These are phyloP conservation scores for Lachnellula subtilissima DNA, from an alignment of 2,329 filamentous ascomycete genomes.

Conservation along the genomic window DNA sequence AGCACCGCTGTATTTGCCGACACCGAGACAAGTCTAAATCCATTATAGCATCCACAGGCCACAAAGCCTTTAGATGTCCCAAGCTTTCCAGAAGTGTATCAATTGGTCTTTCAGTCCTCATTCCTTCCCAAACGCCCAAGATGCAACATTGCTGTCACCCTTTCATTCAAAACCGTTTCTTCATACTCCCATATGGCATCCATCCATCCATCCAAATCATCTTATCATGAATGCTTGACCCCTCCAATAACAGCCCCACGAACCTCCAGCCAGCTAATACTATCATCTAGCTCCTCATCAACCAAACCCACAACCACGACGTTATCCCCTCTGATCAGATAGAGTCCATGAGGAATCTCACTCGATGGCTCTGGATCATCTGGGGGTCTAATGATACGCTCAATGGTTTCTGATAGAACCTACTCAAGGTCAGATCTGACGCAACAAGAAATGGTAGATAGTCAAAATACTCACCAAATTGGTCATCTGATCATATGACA, in stretches of 20 bases:
- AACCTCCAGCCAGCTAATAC: slow-evolving; percentile 91
- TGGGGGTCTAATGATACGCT: slow-evolving; percentile 81
- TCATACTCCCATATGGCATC: not conserved
- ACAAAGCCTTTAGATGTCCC: not conserved
- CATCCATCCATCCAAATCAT: not conserved
- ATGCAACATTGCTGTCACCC: slow-evolving; percentile 23
- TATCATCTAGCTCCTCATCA: slow-evolving; percentile 81
- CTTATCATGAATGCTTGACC: slow-evolving; percentile 64
- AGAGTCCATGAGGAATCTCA: slow-evolving; percentile 79
- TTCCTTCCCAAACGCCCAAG: slow-evolving; percentile 27
- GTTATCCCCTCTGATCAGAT: slow-evolving; percentile 90
- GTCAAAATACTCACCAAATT: slow-evolving; percentile 60
- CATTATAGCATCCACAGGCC: not conserved
- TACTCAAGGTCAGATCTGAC: slow-evolving; percentile 27
- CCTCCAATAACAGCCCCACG: slow-evolving; percentile 77
- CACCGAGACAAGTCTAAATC: no score
- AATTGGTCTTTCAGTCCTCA: slow-evolving; percentile 7
- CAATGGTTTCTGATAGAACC: slow-evolving; percentile 77
- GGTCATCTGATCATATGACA: slow-evolving; percentile 85
- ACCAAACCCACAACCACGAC: slow-evolving; percentile 86
- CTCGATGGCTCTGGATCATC: slow-evolving; percentile 79
- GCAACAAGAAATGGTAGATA: not conserved
- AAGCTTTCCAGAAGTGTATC: not conserved
- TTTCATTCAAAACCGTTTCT: not conserved
- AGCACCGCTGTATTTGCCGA: no score